A percentile compares a stretch with the other conserved stretches of the same genome.
Evolutionary conservation across 208 protist species (phyloP).

Genomic region (Trypanosoma cruzi): DNA sequence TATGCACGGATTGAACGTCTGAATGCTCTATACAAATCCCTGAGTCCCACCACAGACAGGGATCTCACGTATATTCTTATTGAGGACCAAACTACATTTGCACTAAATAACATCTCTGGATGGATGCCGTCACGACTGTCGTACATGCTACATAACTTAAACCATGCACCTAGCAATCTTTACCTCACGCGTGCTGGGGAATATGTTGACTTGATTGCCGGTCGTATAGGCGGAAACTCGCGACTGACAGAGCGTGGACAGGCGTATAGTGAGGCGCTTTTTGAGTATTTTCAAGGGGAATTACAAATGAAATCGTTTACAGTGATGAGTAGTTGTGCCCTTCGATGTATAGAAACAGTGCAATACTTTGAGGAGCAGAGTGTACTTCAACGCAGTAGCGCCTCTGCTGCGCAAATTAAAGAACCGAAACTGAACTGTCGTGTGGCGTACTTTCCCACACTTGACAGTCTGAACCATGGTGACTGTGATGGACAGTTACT

Average conservation of each 20-base stretch:
- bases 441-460: conserved; percentile 83
- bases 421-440: conserved; percentile 49
- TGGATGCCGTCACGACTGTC: conserved; percentile 86
- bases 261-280: conserved; percentile 75
- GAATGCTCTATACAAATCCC: conserved; percentile 73
- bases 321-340: conserved; percentile 87
- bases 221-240: conserved; percentile 86
- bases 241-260: conserved; percentile 68
- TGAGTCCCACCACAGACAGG: conserved; percentile 65
- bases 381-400: conserved; percentile 24
- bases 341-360: conserved; percentile 83
- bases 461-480: conserved; percentile 88
- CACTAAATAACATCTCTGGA: conserved; percentile 86
- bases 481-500: conserved; percentile 86
- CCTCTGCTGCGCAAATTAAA: neutral
- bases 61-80: conserved; percentile 87
- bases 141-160: conserved; percentile 91
- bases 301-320: conserved; percentile 38
- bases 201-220: conserved; percentile 77
- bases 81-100: conserved; percentile 68
- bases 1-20: conserved; percentile 64
- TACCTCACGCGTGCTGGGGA: conserved; percentile 88
- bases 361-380: conserved; percentile 73
- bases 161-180: conserved; percentile 62
- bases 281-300: conserved; percentile 69